phyloP scores from a whole-genome alignment of 352 stramenopile species.

The Phytophthora fragariae region DNA sequence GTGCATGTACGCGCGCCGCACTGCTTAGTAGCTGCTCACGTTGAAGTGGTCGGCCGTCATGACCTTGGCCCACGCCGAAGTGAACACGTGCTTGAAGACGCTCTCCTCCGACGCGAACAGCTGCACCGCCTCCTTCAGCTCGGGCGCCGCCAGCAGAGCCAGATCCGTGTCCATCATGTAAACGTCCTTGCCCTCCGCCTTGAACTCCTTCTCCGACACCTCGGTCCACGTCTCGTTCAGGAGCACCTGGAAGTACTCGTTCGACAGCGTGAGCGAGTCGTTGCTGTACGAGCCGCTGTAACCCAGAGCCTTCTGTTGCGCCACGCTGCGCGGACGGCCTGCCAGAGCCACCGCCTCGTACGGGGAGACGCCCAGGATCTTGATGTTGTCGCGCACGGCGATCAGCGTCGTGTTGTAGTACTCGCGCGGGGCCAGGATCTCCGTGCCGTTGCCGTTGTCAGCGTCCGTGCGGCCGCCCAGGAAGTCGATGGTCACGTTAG shows the following conservation, averaged over 20 bases:
- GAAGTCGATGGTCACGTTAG: slow-evolving; percentile 33
- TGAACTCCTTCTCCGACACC: slow-evolving; percentile 31
- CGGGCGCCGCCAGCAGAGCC: slow-evolving; percentile 24
- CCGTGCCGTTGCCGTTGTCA: slow-evolving; percentile 64
- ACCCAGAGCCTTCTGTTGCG: slow-evolving; percentile 86
- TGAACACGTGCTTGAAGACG: slow-evolving; percentile 29
- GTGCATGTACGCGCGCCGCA: slow-evolving; percentile 3
- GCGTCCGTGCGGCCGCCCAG: slow-evolving; percentile 64
- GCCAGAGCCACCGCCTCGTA: slow-evolving; percentile 93
- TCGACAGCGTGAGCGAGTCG: slow-evolving; percentile 87
- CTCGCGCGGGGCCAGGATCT: slow-evolving; percentile 90
- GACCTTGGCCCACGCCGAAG: slow-evolving; percentile 27
- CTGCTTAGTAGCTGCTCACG: slow-evolving; percentile 20
- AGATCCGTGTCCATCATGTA: slow-evolving; percentile 33
- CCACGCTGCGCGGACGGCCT: slow-evolving; percentile 91
- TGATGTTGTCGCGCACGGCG: slow-evolving; percentile 93
- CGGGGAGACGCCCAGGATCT: slow-evolving; percentile 91
- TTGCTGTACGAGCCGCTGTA: slow-evolving; percentile 87
- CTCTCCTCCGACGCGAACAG: slow-evolving; percentile 26
- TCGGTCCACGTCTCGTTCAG: slow-evolving; percentile 32
- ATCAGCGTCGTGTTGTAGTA: slow-evolving; percentile 74
- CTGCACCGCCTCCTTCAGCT: slow-evolving; percentile 32
- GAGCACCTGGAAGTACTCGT: slow-evolving; percentile 34
- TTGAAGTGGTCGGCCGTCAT: slow-evolving; percentile 31
- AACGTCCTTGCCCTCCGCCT: slow-evolving; percentile 34